Percentiles rank a stretch among this genome's conserved stretches.
Conservation (phyloP, 768 basidiomycete genomes). For the Amanita pallidorosea region DNA sequence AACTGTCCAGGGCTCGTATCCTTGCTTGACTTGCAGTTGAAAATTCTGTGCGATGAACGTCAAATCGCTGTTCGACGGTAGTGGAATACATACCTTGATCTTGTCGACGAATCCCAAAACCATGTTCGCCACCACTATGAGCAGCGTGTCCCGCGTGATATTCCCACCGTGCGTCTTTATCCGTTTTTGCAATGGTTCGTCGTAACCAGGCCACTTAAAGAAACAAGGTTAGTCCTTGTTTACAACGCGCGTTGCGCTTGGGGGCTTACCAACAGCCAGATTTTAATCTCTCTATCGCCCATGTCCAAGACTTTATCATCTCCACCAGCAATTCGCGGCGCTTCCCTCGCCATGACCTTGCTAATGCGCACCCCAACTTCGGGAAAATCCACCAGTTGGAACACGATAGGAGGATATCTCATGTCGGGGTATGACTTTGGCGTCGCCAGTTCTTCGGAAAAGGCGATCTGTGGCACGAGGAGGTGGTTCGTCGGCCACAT, state of each 20-base stretch:
- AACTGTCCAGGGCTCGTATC: constrained; percentile 27
- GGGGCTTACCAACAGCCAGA: constrained; percentile 3
- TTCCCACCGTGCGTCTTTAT: constrained; percentile 21
- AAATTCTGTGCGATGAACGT: constrained; percentile 12
- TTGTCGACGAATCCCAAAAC: constrained; percentile 19
- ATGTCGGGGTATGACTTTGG: constrained; percentile 3
- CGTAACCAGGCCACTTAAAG: constrained; percentile 40
- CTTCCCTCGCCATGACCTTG: constrained; percentile 13
- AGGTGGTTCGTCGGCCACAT: constrained; percentile 15
- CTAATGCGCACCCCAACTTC: constrained; percentile 20
- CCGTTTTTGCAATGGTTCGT: constrained; percentile 25
- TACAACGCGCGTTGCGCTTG: neutral
- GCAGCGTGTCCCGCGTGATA: constrained; percentile 20
- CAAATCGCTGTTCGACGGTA: neutral
- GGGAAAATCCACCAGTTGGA: constrained; percentile 17
- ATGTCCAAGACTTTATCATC: constrained; percentile 13
- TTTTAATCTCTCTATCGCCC: constrained; percentile 8
- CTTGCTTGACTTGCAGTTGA: constrained; percentile 19
- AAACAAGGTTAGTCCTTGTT: neutral
- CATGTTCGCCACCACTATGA: constrained; percentile 18
- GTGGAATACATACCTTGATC: constrained; percentile 18
- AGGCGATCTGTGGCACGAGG: constrained; percentile 15
- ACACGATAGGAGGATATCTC: constrained; percentile 18
- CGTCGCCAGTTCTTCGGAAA: constrained; percentile 10
- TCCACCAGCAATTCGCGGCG: constrained; percentile 11